Evolutionary conservation across 2,329 filamentous ascomycete species (phyloP).

Genomic region (Tolypocladium cylindrosporum): DNA sequence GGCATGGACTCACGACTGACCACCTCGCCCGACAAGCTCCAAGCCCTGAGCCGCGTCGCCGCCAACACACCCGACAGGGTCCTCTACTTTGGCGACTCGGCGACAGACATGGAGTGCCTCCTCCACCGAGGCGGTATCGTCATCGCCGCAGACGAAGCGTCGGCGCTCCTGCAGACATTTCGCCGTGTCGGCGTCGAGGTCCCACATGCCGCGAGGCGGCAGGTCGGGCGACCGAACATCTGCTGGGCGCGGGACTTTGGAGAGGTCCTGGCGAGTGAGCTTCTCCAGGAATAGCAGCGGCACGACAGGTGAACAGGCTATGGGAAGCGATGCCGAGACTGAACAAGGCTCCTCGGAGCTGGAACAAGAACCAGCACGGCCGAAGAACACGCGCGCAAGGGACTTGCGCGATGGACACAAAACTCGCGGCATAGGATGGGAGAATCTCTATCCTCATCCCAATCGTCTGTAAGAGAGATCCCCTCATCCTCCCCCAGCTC

Average conservation of each 20-base stretch:
- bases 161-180: slow-evolving; percentile 25
- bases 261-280: slow-evolving; percentile 26
- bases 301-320: not conserved
- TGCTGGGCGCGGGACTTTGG: slow-evolving; percentile 34
- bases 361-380: not conserved
- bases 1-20: slow-evolving; percentile 15
- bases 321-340: not conserved
- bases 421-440: not conserved
- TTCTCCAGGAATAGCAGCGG: slow-evolving; percentile 9
- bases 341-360: not conserved
- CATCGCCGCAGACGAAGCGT: slow-evolving; percentile 27
- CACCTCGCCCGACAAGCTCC: slow-evolving; percentile 36
- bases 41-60: slow-evolving; percentile 23
- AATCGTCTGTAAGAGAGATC: not conserved
- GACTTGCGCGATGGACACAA: no score
- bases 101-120: slow-evolving; percentile 46
- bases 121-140: slow-evolving; percentile 34
- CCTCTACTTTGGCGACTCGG: slow-evolving; percentile 51
- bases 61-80: slow-evolving; percentile 11
- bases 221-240: slow-evolving; percentile 9
- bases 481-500: not conserved
- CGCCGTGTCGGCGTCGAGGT: slow-evolving; percentile 26
- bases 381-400: not conserved
- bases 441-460: not conserved
- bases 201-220: slow-evolving; percentile 21